Evolutionary conservation across 2,329 filamentous ascomycete genomes (phyloP).

Genomic region (Beauveria sp.): DNA sequence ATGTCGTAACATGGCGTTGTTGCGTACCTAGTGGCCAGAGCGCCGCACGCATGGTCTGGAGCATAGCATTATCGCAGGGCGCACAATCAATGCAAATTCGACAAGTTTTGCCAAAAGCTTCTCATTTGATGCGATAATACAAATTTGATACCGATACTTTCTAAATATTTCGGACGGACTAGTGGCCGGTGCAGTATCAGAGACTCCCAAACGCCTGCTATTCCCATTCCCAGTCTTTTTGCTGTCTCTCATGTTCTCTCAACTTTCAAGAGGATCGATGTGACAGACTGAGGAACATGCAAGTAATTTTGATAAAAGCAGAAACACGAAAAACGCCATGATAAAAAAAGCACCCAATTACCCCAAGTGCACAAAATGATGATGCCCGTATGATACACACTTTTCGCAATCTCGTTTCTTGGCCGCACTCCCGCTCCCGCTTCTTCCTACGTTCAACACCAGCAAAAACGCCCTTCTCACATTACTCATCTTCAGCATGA

Average conservation of each 20-base stretch:
- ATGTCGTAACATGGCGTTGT: no score
- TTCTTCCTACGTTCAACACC: background rate
- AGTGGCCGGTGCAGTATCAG: background rate
- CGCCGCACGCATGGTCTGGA: no score
- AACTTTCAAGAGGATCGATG: background rate
- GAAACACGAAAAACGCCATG: background rate
- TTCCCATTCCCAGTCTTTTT: background rate
- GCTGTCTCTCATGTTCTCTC: background rate
- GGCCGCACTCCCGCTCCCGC: background rate
- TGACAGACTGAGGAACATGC: background rate
- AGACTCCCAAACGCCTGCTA: background rate
- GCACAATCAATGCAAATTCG: no score
- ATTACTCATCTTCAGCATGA: no score
- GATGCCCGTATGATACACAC: background rate
- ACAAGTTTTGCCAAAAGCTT: no score
- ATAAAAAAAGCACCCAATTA: background rate
- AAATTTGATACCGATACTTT: background rate
- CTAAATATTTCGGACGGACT: background rate
- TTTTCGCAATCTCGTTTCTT: background rate
- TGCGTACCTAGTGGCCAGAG: no score
- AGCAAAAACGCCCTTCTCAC: no score
- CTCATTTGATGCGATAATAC: no score
- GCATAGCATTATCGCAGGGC: no score
- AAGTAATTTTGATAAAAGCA: background rate
- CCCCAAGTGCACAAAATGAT: background rate